phyloP scores from a whole-genome alignment of 768 basidiomycete species.

The Amanita exitialis region DNA sequence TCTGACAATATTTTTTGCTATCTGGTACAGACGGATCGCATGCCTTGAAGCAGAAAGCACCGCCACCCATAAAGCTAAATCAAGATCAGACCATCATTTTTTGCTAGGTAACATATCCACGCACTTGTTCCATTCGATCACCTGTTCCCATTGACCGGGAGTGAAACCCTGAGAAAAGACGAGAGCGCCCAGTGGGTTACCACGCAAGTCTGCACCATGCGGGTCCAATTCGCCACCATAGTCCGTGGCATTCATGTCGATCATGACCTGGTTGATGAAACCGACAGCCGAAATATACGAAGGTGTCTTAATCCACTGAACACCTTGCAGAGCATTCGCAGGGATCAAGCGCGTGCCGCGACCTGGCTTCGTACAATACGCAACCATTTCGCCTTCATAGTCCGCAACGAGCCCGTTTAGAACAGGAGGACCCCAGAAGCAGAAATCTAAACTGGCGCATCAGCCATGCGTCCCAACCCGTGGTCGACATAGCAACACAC shows the following conservation, averaged over 20 bases:
- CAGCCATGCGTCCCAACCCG: background rate
- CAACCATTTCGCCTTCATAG: constrained; percentile 61
- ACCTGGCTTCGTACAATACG: constrained; percentile 67
- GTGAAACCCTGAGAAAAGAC: constrained; percentile 52
- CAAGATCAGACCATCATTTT: background rate
- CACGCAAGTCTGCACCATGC: constrained; percentile 66
- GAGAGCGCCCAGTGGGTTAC: constrained; percentile 73
- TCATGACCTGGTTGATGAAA: constrained; percentile 46
- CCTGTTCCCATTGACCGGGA: constrained; percentile 36
- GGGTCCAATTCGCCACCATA: constrained; percentile 74
- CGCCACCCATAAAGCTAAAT: constrained; percentile 59
- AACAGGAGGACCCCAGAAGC: constrained; percentile 50
- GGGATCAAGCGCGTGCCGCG: constrained; percentile 71
- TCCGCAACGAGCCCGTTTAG: constrained; percentile 48
- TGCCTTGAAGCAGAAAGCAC: constrained; percentile 58
- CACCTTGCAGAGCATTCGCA: constrained; percentile 47
- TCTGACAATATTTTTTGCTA: constrained; percentile 48
- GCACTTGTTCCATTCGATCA: constrained; percentile 61
- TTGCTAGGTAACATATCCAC: constrained; percentile 11
- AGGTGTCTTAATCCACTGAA: constrained; percentile 52
- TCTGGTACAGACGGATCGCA: constrained; percentile 53
- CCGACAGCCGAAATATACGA: constrained; percentile 56
- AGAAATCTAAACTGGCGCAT: constrained; percentile 41
- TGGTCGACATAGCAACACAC: constrained; percentile 19
- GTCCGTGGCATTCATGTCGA: constrained; percentile 45